Conservation (phyloP, 2,329 filamentous ascomycete species). For the Septoria petroselini region DNA sequence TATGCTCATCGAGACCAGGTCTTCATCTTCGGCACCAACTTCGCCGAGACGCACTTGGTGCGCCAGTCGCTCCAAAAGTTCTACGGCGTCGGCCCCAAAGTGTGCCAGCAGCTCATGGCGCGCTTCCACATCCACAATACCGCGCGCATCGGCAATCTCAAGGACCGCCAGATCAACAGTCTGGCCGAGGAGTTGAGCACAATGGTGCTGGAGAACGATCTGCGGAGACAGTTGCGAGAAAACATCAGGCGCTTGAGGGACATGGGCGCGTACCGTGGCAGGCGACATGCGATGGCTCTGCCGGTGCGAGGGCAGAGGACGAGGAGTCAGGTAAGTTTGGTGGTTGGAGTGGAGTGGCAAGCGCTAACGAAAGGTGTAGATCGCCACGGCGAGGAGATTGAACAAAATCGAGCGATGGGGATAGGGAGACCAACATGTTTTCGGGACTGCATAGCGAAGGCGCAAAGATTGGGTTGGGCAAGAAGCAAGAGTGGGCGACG, state of each 20-base stretch:
- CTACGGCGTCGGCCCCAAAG: slow-evolving; percentile 74
- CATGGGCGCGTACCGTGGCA: slow-evolving; percentile 84
- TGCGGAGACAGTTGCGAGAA: slow-evolving; percentile 71
- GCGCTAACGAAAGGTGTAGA: slow-evolving; percentile 42
- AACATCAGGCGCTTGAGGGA: slow-evolving; percentile 85
- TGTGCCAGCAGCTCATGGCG: slow-evolving; percentile 74
- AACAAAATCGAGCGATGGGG: slow-evolving; percentile 57
- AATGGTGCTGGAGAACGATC: slow-evolving; percentile 92
- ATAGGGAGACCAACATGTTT: slow-evolving; percentile 15
- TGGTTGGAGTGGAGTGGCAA: neutral
- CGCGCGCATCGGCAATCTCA: slow-evolving; percentile 71
- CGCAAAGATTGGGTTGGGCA: slow-evolving; percentile 10
- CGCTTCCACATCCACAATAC: slow-evolving; percentile 84
- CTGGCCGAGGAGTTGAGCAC: slow-evolving; percentile 80
- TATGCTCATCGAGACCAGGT: slow-evolving; percentile 22
- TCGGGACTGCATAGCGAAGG: slow-evolving; percentile 22
- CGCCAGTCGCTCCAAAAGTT: slow-evolving; percentile 68
- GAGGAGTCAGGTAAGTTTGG: slow-evolving; percentile 61
- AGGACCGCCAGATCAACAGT: slow-evolving; percentile 72
- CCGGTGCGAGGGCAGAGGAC: slow-evolving; percentile 90
- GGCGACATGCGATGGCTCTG: slow-evolving; percentile 86
- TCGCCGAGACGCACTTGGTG: slow-evolving; percentile 77
- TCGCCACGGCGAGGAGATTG: slow-evolving; percentile 56
- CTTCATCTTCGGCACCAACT: slow-evolving; percentile 82
- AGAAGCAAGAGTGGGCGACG: neutral